These are phyloP conservation scores for Sporisorium graminicola DNA, from an alignment of 1,284 basidiomycete species.

Conservation along the genomic window DNA sequence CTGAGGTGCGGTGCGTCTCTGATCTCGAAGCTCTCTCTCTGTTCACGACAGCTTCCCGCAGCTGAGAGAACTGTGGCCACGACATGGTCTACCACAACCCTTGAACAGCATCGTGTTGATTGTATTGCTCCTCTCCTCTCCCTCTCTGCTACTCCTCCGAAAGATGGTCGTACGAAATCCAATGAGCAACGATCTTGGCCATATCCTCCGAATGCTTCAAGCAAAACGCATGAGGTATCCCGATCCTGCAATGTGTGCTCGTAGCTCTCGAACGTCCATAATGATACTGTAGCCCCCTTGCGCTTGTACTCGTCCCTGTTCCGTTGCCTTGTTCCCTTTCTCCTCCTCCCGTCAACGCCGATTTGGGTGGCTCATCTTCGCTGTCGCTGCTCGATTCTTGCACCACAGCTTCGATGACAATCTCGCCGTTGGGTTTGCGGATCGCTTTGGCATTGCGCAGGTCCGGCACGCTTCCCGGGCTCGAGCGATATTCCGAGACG, in stretches of 20 bases:
- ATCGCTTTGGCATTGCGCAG: slow-evolving; percentile 38
- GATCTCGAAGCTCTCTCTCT: too few relatives aligned
- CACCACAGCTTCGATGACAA: slow-evolving; percentile 47
- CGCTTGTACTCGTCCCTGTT: too few relatives aligned
- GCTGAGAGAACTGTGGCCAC: too few relatives aligned
- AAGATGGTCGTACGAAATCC: slow-evolving; percentile 38
- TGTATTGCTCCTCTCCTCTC: not conserved
- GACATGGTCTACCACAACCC: not conserved
- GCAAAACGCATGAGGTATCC: slow-evolving; percentile 61
- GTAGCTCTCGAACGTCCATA: slow-evolving; percentile 24
- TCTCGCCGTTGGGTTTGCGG: slow-evolving; percentile 43
- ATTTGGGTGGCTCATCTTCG: slow-evolving; percentile 4
- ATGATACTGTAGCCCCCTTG: slow-evolving; percentile 16
- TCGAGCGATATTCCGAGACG: slow-evolving; percentile 34
- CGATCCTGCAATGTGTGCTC: slow-evolving; percentile 48
- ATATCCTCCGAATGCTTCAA: slow-evolving; percentile 40
- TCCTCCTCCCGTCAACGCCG: not conserved
- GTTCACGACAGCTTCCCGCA: too few relatives aligned
- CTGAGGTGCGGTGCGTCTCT: too few relatives aligned
- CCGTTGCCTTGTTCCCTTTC: not conserved
- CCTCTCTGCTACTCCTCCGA: not conserved
- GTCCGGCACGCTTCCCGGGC: slow-evolving; percentile 21
- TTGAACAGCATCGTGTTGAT: too few relatives aligned
- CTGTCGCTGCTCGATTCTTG: slow-evolving; percentile 22
- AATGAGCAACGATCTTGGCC: slow-evolving; percentile 33